Percentiles rank a stretch among this genome's conserved stretches.
phyloP scores from a whole-genome alignment of 2,329 filamentous ascomycete genomes.

The Zasmidium cellare region DNA sequence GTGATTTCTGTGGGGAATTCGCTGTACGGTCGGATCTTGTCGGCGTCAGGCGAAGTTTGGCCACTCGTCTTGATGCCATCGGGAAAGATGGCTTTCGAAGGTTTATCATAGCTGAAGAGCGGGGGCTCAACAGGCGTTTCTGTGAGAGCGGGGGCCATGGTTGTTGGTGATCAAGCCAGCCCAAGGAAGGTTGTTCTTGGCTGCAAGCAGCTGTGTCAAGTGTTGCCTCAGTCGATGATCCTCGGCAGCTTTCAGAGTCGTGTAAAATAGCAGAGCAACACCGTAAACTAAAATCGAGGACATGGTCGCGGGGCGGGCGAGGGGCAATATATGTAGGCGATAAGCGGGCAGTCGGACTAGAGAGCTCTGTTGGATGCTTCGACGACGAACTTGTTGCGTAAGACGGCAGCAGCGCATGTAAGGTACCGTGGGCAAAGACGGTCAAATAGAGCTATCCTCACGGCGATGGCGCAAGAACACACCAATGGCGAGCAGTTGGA shows the following conservation, averaged over 20 bases:
- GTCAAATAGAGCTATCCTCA: conserved; percentile 1
- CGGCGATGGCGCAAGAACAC: not conserved
- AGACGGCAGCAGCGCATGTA: conserved; percentile 10
- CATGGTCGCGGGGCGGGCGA: conserved; percentile 12
- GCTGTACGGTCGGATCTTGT: conserved; percentile 64
- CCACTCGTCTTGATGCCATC: conserved; percentile 69
- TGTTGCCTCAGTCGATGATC: conserved; percentile 20
- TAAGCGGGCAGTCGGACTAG: conserved; percentile 16
- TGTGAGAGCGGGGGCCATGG: conserved; percentile 25
- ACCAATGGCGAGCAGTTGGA: conserved; percentile 6
- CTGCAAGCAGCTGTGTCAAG: conserved; percentile 37
- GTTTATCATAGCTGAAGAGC: conserved; percentile 29
- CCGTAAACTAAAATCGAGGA: conserved; percentile 15
- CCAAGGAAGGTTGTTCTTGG: conserved; percentile 22
- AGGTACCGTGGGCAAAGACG: conserved; percentile 3
- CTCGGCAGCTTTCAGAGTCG: conserved; percentile 16
- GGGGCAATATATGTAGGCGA: conserved; percentile 14
- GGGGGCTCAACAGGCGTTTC: conserved; percentile 20
- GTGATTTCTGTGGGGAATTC: conserved; percentile 70
- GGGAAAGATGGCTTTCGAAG: conserved; percentile 57
- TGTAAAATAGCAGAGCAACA: conserved; percentile 17
- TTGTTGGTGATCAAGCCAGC: conserved; percentile 28
- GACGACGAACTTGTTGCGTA: conserved; percentile 15
- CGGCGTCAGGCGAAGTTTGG: conserved; percentile 69
- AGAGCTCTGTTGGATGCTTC: conserved; percentile 2